phyloP scores from a whole-genome alignment of 225 moss, liverwort and hornwort genomes.

The Ulota crispa region DNA sequence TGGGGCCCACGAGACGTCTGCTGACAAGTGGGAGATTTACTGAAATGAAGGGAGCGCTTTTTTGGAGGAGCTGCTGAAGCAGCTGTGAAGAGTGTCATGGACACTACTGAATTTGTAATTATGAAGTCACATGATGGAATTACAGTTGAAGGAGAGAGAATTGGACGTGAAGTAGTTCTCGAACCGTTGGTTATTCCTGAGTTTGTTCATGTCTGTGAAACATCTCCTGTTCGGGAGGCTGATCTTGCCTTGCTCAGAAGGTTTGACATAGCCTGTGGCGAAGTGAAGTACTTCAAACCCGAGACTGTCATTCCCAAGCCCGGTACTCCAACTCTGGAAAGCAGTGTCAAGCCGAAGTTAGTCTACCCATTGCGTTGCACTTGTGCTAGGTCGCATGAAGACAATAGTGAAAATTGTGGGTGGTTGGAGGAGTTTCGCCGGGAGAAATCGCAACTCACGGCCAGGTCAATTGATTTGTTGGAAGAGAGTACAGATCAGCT shows the following conservation, averaged over 20 bases:
- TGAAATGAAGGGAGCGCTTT: not conserved
- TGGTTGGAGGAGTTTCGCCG: slow-evolving; percentile 2
- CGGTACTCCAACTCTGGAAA: not conserved
- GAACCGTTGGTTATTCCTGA: slow-evolving; percentile 8
- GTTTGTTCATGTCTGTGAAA: not conserved
- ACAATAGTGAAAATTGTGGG: not conserved
- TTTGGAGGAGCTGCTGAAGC: not conserved
- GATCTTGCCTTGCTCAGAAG: slow-evolving; percentile 23
- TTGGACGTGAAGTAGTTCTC: not conserved
- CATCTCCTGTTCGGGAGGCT: slow-evolving; percentile 14
- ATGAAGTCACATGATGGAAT: slow-evolving; percentile 7
- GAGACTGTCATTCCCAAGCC: not conserved
- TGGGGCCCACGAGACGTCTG: not conserved
- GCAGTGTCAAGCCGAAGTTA: not conserved
- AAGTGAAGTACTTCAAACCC: slow-evolving; percentile 38
- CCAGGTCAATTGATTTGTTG: not conserved
- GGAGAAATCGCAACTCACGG: not conserved
- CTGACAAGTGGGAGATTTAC: not conserved
- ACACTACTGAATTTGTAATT: not conserved
- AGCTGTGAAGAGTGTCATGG: not conserved
- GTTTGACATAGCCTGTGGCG: slow-evolving; percentile 35
- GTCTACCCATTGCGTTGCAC: slow-evolving; percentile 7
- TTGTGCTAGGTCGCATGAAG: slow-evolving; percentile 5
- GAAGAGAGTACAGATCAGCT: not conserved
- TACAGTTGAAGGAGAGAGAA: not conserved